Evolutionary conservation across 148 eudicot genomes (phyloP), one percentile per base, ranked within the genome.

Genomic region (Euryodendron excelsum): DNA sequence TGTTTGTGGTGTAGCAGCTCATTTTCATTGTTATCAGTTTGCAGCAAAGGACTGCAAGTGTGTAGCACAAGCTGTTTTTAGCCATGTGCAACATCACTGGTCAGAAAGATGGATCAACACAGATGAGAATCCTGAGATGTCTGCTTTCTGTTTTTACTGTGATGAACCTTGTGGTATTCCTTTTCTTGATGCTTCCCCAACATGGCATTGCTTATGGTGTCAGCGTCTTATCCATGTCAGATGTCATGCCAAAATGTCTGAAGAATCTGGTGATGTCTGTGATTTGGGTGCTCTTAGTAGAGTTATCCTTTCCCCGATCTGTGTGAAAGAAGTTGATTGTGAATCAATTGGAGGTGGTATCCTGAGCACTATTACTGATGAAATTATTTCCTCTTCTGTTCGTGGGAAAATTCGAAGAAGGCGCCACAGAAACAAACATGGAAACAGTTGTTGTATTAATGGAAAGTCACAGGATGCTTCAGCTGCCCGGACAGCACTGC

Each of bases 121-220:
- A 77, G 96, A 93, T 85, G 98, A 90, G 61, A 90, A 93, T 82
- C 84, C 90, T 58, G 98, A 91, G 81, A 84, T 82, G 67, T 91
- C 96, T 77, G 86, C 91, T 15, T 93, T 91, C 85, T 93, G 97
- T 78, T 91, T 80, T 37, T 87, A 89, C 78, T 93, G 97, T 77
- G 97, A 93, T 69, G 95, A 91, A 85, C 95, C 97, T 66, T 93
- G 97, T 84, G 97, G 91, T 30, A 85, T 93, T 76, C 94, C 95
- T 65, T 80, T 93, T 76, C 84, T 93, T 36, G 92, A 89, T 80
- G 87, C 85, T 79, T 91, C 97, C 77, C 95, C 95, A 21, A 85
- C 93, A 14, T 93, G 97, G 97, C 87, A 90, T 75, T 93, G 97
- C 86, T 80, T 89, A 81, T 93, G 97, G 97, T 93, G 97, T 81